Conservation (phyloP, 164 flowering plant species). For the Litsea cubeba region DNA sequence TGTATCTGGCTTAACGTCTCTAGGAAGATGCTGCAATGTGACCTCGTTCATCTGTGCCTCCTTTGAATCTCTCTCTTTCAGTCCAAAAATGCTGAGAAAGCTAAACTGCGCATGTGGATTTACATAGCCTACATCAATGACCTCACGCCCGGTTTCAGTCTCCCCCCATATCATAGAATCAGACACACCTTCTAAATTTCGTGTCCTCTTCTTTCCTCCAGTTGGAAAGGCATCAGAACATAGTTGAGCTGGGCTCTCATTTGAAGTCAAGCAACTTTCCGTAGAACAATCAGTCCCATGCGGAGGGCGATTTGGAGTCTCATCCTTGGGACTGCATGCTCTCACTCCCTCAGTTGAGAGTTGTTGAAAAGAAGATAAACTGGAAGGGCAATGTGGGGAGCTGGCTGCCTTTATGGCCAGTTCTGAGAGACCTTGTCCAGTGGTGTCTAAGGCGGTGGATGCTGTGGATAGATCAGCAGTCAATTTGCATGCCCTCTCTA, state of each 20-base stretch:
- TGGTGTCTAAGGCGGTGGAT: conserved; percentile 9
- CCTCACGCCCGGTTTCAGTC: not conserved
- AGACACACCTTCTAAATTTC: conserved; percentile 1
- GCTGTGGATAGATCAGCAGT: conserved; percentile 43
- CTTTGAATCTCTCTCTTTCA: not conserved
- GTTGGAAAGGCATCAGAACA: conserved; percentile 1
- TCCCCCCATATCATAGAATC: conserved; percentile 7
- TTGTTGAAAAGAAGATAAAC: conserved; percentile 21
- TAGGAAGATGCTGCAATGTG: not conserved
- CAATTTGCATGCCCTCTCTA: conserved; percentile 62
- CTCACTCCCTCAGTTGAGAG: conserved; percentile 11
- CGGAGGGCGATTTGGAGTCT: conserved; percentile 15
- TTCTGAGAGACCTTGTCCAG: not conserved
- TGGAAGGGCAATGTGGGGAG: conserved; percentile 11
- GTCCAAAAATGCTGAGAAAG: not conserved
- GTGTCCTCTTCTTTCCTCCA: not conserved
- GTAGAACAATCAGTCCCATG: conserved; percentile 49
- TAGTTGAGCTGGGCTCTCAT: conserved; percentile 39
- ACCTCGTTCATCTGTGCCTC: conserved; percentile 3
- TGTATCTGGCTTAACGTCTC: not conserved
- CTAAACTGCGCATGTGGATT: conserved; percentile 4
- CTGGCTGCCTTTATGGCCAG: not conserved
- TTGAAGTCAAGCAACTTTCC: conserved; percentile 58
- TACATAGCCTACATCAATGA: not conserved
- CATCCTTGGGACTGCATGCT: conserved; percentile 20